Conservation (phyloP, 345 rosid genomes). For the Populus simonii region DNA sequence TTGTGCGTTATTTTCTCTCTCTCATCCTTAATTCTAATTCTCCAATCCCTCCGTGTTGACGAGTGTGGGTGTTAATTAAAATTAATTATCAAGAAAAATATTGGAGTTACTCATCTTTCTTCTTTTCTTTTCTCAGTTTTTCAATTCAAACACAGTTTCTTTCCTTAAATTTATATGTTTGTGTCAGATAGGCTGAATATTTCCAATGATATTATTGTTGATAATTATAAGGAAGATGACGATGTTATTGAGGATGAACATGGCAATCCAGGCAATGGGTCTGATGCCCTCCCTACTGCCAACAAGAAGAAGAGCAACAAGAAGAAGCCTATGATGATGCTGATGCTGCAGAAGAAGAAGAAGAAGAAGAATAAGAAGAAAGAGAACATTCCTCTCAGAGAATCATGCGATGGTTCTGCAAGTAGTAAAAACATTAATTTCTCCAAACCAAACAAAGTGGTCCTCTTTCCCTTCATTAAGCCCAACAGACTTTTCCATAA, state of each 20-base stretch:
- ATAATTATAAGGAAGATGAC: background rate
- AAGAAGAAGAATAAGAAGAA: background rate
- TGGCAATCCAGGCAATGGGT: background rate
- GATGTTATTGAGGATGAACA: background rate
- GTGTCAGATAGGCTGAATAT: background rate
- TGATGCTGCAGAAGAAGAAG: background rate
- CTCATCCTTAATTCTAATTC: background rate
- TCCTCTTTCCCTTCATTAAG: slow-evolving; percentile 18
- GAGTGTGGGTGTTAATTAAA: no score
- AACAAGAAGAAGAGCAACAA: background rate
- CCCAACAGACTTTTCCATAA: slow-evolving; percentile 13
- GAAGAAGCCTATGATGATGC: background rate
- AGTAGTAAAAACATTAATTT: background rate
- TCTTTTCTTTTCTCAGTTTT: no score
- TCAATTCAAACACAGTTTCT: background rate
- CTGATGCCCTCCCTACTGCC: background rate
- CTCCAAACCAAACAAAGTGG: slow-evolving; percentile 12
- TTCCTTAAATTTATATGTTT: background rate
- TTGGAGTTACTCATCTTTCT: background rate
- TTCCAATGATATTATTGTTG: background rate
- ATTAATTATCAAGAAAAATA: no score
- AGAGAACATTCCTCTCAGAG: background rate
- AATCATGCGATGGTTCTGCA: background rate
- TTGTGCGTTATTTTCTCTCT: no score
- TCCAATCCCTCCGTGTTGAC: background rate